phyloP scores from a whole-genome alignment of 495 filamentous ascomycete species.

The Tuber umbilicatum region DNA sequence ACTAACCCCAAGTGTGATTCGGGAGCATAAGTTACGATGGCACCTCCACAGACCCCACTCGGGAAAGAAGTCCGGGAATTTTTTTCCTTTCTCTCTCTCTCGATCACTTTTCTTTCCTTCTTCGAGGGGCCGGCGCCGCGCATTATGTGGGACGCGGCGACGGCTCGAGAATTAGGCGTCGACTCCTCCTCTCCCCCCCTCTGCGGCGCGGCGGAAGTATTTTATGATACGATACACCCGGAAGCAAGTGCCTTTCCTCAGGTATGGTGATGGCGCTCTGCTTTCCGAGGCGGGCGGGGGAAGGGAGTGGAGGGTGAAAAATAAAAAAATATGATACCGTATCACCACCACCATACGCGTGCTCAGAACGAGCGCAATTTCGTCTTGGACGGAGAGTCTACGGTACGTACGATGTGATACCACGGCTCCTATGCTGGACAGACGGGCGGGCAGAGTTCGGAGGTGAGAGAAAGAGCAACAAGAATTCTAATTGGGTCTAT shows the following conservation, averaged over 20 bases:
- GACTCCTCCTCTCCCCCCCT: not conserved
- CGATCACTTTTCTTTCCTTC: not conserved
- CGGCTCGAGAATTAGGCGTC: not conserved
- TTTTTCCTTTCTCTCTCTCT: not conserved
- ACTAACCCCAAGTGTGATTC: not conserved
- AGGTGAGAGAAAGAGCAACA: not conserved
- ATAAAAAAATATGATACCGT: not conserved
- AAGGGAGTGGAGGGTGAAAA: not conserved
- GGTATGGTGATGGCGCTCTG: not conserved
- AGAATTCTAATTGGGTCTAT: not conserved
- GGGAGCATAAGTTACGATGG: not conserved
- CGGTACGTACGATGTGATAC: not conserved
- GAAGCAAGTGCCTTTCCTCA: not conserved
- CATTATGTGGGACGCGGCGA: not conserved
- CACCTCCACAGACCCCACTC: not conserved
- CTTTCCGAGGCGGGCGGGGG: not conserved
- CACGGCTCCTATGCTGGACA: not conserved
- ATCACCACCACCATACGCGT: not conserved
- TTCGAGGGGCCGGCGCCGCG: not conserved
- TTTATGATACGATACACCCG: not conserved
- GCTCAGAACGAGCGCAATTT: not conserved
- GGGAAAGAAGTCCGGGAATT: not conserved
- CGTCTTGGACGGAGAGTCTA: not conserved
- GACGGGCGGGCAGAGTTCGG: not conserved
- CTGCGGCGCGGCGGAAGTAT: not conserved